These are phyloP conservation scores for Neurospora sp. DNA, from an alignment of 2,329 filamentous ascomycete species.

Conservation along the genomic window DNA sequence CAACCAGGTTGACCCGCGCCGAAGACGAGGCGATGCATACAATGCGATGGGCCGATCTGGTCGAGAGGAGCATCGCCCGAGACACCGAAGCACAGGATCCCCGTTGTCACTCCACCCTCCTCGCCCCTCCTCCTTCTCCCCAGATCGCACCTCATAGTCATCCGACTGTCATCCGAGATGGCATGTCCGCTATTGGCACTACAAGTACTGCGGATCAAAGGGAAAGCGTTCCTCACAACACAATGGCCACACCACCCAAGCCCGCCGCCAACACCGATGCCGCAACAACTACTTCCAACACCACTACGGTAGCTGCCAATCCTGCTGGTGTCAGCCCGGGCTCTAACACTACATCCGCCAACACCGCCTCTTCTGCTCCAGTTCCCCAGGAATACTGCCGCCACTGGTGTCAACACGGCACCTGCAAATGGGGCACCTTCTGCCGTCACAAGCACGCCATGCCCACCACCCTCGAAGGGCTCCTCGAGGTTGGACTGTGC, in stretches of 20 bases:
- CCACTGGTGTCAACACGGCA: slow-evolving; percentile 38
- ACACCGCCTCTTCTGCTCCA: neutral
- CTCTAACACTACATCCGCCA: neutral
- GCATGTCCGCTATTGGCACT: neutral
- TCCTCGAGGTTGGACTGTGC: slow-evolving; percentile 31
- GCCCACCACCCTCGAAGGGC: slow-evolving; percentile 31
- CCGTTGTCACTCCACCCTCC: neutral
- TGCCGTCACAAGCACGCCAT: slow-evolving; percentile 39
- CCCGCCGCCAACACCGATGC: neutral
- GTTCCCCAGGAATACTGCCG: slow-evolving; percentile 25
- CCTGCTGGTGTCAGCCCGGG: neutral
- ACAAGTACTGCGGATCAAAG: neutral
- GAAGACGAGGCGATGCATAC: slow-evolving; percentile 1
- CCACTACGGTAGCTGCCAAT: neutral
- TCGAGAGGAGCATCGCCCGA: neutral
- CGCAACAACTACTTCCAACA: neutral
- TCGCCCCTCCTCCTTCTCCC: neutral
- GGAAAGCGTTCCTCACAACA: slow-evolving; percentile 7
- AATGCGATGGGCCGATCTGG: neutral
- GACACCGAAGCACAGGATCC: neutral
- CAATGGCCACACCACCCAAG: slow-evolving; percentile 3
- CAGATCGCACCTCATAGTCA: neutral
- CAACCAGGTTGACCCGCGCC: neutral
- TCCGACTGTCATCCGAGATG: neutral
- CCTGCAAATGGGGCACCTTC: slow-evolving; percentile 32